These are phyloP conservation scores for Mollisiaceae sp. DNA, from an alignment of 2,329 filamentous ascomycete genomes.

Conservation along the genomic window DNA sequence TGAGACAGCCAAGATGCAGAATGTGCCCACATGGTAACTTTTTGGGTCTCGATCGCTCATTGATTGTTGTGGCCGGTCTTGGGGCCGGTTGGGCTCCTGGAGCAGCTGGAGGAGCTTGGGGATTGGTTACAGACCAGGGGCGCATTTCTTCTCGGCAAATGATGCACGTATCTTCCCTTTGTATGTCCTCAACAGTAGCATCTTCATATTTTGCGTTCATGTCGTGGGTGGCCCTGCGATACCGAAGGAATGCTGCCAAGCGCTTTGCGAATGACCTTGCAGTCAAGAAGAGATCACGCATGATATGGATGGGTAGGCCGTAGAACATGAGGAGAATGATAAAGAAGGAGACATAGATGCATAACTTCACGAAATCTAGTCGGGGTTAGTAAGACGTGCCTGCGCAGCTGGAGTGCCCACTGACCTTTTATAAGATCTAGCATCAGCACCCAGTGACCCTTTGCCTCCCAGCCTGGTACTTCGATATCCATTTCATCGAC, in stretches of 20 bases:
- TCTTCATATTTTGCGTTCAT: conserved; percentile 93
- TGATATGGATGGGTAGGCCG: conserved; percentile 93
- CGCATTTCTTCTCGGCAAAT: conserved; percentile 97
- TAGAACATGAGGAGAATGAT: conserved; percentile 92
- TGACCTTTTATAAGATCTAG: conserved; percentile 82
- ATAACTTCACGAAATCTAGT: conserved; percentile 87
- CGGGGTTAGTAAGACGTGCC: conserved; percentile 20
- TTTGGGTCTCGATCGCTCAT: conserved; percentile 88
- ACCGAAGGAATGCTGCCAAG: conserved; percentile 85
- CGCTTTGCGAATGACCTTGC: conserved; percentile 89
- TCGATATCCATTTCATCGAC: conserved; percentile 94
- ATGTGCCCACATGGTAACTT: conserved; percentile 97
- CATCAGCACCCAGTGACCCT: conserved; percentile 89
- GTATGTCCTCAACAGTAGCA: conserved; percentile 84
- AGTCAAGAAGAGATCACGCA: conserved; percentile 93
- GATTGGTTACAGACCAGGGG: conserved; percentile 65
- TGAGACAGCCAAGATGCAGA: conserved; percentile 89
- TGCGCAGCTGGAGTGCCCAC: conserved; percentile 34
- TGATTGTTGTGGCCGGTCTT: conserved; percentile 53
- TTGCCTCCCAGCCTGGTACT: conserved; percentile 94
- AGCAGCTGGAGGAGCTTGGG: conserved; percentile 47
- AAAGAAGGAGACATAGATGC: conserved; percentile 92
- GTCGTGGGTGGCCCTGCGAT: conserved; percentile 87
- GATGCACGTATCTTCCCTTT: conserved; percentile 90
- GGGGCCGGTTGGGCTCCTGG: conserved; percentile 43